Conservation (phyloP, 2,329 filamentous ascomycete genomes). For the Trichoderma breve region DNA sequence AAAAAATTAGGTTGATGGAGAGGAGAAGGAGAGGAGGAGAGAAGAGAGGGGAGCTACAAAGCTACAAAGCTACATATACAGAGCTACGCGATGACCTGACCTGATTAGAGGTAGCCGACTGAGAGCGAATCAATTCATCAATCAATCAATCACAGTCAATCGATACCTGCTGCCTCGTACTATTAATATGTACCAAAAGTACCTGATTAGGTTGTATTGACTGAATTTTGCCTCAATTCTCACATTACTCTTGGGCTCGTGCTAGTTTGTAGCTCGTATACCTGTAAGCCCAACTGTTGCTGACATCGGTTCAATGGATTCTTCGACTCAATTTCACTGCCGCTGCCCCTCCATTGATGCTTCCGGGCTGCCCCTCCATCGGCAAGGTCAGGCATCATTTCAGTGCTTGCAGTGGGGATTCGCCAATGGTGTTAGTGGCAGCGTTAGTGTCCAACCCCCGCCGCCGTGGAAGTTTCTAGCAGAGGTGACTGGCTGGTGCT, state of each 20-base stretch:
- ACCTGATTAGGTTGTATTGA: not conserved
- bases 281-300: not conserved
- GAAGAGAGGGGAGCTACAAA: not conserved
- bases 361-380: not conserved
- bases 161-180: not conserved
- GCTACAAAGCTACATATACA: not conserved
- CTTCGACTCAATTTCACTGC: no score
- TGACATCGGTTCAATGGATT: not conserved
- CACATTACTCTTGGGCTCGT: not conserved
- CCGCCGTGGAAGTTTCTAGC: conserved; percentile 21
- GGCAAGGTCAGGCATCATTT: not conserved
- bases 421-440: not conserved
- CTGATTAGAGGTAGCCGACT: not conserved
- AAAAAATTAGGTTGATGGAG: not conserved
- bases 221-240: not conserved
- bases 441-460: conserved; percentile 1
- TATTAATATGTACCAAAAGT: not conserved
- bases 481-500: conserved; percentile 1
- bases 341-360: not conserved
- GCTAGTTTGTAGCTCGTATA: not conserved
- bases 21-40: not conserved
- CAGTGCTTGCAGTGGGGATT: not conserved
- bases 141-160: not conserved
- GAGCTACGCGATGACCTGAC: no score
- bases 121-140: not conserved